A percentile compares a stretch with the other conserved stretches of the same genome.
These are phyloP conservation scores for Pterula multifida DNA, from an alignment of 1,284 basidiomycete species.

Conservation along the genomic window DNA sequence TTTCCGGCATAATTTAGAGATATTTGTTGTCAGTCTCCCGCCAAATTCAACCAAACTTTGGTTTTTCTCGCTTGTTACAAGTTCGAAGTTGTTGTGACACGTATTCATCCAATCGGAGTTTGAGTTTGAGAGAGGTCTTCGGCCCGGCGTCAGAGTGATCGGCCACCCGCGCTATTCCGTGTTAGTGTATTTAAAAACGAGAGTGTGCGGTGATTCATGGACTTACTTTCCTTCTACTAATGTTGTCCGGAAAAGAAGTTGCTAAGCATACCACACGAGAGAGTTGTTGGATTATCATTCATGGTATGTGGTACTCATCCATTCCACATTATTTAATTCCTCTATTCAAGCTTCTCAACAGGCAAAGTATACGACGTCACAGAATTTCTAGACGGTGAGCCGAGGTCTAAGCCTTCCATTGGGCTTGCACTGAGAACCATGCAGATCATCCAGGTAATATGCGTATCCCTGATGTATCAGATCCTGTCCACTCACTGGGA, in stretches of 20 bases:
- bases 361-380: constrained; percentile 70
- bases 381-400: constrained; percentile 52
- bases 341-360: constrained; percentile 20
- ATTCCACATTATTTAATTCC: constrained; percentile 9
- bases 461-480: neutral
- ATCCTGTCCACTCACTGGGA: neutral
- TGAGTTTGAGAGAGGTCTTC: neutral
- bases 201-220: no score
- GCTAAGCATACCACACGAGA: constrained; percentile 57
- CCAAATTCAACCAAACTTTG: no score
- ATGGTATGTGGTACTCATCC: constrained; percentile 35
- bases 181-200: neutral
- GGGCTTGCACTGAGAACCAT: neutral
- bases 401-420: neutral
- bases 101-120: neutral
- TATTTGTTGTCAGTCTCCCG: no score
- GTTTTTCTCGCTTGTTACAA: no score
- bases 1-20: no score
- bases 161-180: neutral
- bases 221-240: neutral
- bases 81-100: no score
- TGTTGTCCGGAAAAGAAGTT: constrained; percentile 46
- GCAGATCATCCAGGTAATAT: constrained; percentile 52
- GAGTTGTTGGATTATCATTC: constrained; percentile 85
- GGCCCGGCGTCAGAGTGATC: neutral